Evolutionary conservation across 768 basidiomycete genomes (phyloP), one percentile per base, ranked within the genome.

Genomic region (Grammothele lineata): DNA sequence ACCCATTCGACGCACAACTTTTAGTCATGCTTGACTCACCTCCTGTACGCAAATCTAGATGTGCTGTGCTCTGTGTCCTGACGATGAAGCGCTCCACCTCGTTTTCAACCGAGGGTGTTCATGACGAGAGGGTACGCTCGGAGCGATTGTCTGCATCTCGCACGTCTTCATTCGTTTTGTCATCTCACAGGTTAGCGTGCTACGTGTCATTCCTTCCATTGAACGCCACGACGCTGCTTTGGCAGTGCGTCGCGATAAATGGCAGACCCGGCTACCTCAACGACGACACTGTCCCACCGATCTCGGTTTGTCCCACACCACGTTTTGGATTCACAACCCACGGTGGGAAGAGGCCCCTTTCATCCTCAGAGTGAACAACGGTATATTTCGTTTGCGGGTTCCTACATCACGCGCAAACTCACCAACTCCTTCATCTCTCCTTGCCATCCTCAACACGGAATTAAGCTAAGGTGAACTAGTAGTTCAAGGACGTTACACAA

Each of bases 301-400:
- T 81, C 62, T 97, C 94, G 21, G 78, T 81, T 34, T 96, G 93
- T 70, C 95, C 96, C 6, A 99, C 95, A 82, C 83, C 40, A 87
- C 87, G 11, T 74, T 98, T 19, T 87, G 82, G 81, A 91, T 99
- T 66, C 77, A 96, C 70, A 96, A 92, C 65, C 92, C 91, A 1
- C 75, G 96, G 51, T 99, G 95, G 95, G 95, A 98, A 66, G 95
- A 96, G 48, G 95, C 98, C 5, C 96, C 95, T 0, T 99, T 98
- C 72, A 92, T 98, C 61, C 75, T 99, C 57, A 97, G 94, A 71
- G 96, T 96, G 19, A 96, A 96, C 43, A 99, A 99, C 78, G 94
- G 93, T 88, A 57, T 49, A 10, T 47, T 8, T 30, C 41, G 21
- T 40, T 25, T 23, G 47, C 48, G 45, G 42, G 47, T 42, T 45